Base-by-base conservation (phyloP, 2,329 filamentous ascomycete species). In the Diaporthe citrichinensis region DNA sequence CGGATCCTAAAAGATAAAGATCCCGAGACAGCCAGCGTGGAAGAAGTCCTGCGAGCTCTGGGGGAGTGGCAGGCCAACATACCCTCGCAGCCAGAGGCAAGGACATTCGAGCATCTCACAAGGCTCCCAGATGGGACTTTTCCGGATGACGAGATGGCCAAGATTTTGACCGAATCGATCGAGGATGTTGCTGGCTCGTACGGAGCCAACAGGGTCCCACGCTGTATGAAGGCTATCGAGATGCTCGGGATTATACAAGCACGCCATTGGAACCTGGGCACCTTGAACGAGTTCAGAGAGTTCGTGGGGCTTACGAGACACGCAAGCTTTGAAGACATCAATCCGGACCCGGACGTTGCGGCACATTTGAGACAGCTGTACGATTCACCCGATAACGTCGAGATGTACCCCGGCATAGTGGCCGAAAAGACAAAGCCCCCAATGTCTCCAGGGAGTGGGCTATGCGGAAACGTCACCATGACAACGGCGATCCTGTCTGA, bases 331-430 rank as follows among this genome's bases (percentile, higher is more conserved):
- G 86, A 86, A 71, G 89, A 91, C 58, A 90, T 93, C 79, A 92
- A 90, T 78, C 83, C 85, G 1, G 86, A 93, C 77, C 84, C 85
- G 2, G 86, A 90, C n/a, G 88, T 93, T 41, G 87, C 88, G 1
- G 84, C 88, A 39, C 84, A 87, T 10, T 85, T 93, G 5, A 88
- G 90, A 76, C 86, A 90, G 78, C 84, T 93, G 17, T 93, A 93
- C 81, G 87, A 88, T 31, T 87, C 92, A 65, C 91, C 91, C 0
- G 92, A 93, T 78, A 90, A 89, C 80, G 90, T 94, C 17, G 93
- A 94, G 80, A 85, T 94, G 8, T 94, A 94, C 79, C 92, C 92
- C 0, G 93, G 93, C 14, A 83, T 94, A 1, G 88, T 94, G 76
- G 85, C 89, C n/a, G 91, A 92, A 80, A 87, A 90, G 71, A 84